These are phyloP conservation scores for Mollisiaceae sp. DNA, from an alignment of 2,329 filamentous ascomycete genomes.

Conservation along the genomic window DNA sequence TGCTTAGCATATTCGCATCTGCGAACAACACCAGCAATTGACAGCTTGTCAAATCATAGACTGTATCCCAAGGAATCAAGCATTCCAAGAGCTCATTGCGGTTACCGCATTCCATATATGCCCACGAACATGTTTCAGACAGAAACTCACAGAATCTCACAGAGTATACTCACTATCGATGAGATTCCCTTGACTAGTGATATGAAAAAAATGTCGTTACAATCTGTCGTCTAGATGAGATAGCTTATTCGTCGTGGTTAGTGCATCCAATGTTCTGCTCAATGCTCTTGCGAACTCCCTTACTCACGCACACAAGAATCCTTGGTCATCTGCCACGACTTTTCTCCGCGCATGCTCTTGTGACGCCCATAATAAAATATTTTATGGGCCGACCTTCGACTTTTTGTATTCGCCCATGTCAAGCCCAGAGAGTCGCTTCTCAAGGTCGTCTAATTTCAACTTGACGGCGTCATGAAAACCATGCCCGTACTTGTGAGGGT, in stretches of 20 bases:
- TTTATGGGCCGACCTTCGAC: background rate
- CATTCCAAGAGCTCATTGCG: constrained; percentile 48
- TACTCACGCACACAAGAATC: too few species aligned
- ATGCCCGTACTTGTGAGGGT: background rate
- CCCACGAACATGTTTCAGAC: constrained; percentile 22
- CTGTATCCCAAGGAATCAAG: constrained; percentile 50
- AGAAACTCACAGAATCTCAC: too few species aligned
- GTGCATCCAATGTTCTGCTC: too few species aligned
- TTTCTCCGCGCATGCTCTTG: background rate
- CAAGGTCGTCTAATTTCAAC: background rate
- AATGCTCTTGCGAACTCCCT: too few species aligned
- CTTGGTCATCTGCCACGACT: background rate
- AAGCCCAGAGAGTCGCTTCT: background rate
- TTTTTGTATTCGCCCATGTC: background rate
- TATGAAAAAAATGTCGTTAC: too few species aligned
- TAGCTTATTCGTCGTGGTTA: too few species aligned
- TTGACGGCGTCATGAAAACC: background rate
- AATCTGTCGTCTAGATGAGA: too few species aligned
- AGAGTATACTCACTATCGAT: background rate
- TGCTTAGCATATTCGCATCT: constrained; percentile 46
- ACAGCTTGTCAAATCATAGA: constrained; percentile 45
- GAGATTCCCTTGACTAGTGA: too few species aligned
- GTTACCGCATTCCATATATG: constrained; percentile 49
- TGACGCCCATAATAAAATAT: background rate
- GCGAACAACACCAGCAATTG: constrained; percentile 50